Base-by-base conservation (phyloP, 2,329 filamentous ascomycete genomes). In the Ascochyta pisi region DNA sequence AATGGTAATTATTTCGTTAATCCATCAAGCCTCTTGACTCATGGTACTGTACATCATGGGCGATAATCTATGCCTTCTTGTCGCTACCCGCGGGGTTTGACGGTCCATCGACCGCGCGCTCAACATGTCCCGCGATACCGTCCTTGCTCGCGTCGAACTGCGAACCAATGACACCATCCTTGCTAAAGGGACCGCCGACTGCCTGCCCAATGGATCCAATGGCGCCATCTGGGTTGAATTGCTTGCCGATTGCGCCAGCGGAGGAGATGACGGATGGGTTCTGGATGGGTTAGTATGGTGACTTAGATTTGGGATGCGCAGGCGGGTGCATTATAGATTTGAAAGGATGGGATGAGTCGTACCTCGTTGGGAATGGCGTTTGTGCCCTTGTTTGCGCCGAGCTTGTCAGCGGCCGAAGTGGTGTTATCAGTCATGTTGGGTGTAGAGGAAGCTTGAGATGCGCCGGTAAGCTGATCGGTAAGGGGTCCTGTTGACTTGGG, bases 131-230 rank as follows among this genome's bases (percentile, higher is more conserved):
- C 2, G 83, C 83, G 26, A 86, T 79, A 5, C 75, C 77, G 16
- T 82, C 82, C 40, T 83, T 79, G 0, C 77, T 67, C 0, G 83
- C 84, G 61, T 78, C 73, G 61, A 86, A 86, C 59, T 84, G 82
- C 52, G 81, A 82, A 19, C 84, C 83, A 51, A 86, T 78, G 8
- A 77, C 64, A 0, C 84, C 83, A 2, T 84, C 80, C 61, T 83
- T 82, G 57, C 57, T 62, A 8, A 74, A 66, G 6, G 69, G 71
- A 0, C 84, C 71, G 2, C 71, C 83, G 7, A 86, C 73, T 55
- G 77, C 78, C 67, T 84, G 75, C 0, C 79, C 82, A 2, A 78
- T 73, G 10, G 81, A 78, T 6, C 83, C 83, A n/a, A 85, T 69
- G 0, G 77, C 75, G 16, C 83, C 83, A 5, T 81, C 66, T 1